Base-by-base conservation (phyloP, 345 rosid species). In the Hibiscus syriacus region DNA sequence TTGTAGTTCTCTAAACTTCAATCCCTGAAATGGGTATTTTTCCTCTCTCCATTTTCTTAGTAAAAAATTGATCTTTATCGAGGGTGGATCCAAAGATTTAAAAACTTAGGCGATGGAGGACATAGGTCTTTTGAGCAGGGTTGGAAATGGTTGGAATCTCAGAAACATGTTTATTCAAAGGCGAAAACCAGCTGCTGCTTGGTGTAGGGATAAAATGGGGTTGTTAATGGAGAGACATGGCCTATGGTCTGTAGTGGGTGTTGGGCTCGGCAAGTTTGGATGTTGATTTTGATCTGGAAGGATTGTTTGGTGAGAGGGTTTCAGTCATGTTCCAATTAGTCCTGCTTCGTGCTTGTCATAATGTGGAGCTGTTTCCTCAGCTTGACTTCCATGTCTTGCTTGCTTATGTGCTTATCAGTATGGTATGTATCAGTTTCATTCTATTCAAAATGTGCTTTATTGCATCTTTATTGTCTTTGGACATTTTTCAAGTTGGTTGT, bases 281-380 rank as follows among this genome's bases (percentile, higher is more conserved):
- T 64, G 43, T 77, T 84, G 27, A 52, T 83, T 11, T 34, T 91
- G 77, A 64, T 85, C 66, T 94, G 99, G 99, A 89, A 81, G 73
- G 86, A 87, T 69, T 85, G 89, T 54, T 45, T 76, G n/a, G 32
- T 83, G 39, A 86, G 92, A 85, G 99, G 99, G 46, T 83, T 79
- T 41, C 82, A 69, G 20, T 91, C 96, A 6, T 59, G 87, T 25
- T 85, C 67, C 85, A 77, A 72, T 73, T 94, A 71, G 98, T 38
- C 88, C 97, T 0, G 88, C 99, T 64, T 83, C 97, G 13, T 26
- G 85, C 89, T 94, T 46, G 72, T 91, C 67, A 94, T 94, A 48
- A 89, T 94, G 89, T 94, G 99, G 99, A 91, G 97, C 74, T 91
- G 89, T 83, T 94, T 94, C 80, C 92, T 94, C 69, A 91, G 97